phyloP scores from a whole-genome alignment of 352 stramenopile species.

The Pythium volutum region DNA sequence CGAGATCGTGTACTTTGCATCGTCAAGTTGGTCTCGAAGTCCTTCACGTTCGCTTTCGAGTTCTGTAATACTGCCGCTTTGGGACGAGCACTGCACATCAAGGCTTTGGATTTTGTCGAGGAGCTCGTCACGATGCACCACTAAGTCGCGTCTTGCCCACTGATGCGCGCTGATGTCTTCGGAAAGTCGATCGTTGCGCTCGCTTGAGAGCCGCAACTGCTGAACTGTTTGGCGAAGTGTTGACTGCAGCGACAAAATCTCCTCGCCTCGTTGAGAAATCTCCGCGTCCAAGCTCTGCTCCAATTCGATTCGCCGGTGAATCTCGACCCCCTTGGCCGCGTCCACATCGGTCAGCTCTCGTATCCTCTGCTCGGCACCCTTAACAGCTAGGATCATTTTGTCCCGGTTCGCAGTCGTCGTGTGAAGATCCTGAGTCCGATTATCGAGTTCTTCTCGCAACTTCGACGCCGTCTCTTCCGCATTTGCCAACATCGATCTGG shows the following conservation, averaged over 20 bases:
- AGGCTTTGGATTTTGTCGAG: background rate
- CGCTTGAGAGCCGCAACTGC: constrained; percentile 7
- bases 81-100: background rate
- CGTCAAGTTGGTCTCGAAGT: background rate
- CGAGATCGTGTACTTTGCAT: background rate
- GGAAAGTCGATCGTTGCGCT: constrained; percentile 6
- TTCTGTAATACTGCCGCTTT: background rate
- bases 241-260: constrained; percentile 5
- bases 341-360: background rate
- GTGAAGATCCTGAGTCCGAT: constrained; percentile 13
- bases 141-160: background rate
- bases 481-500: background rate
- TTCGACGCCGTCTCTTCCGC: constrained; percentile 9
- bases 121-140: background rate
- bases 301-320: background rate
- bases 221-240: constrained; percentile 7
- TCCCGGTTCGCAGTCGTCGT: constrained; percentile 10
- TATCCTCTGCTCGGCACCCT: background rate
- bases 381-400: background rate
- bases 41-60: background rate
- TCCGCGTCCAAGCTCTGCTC: background rate
- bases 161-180: constrained; percentile 17
- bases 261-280: background rate
- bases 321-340: background rate
- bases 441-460: constrained; percentile 10